Base-by-base conservation (phyloP, 1,284 basidiomycete genomes). In the Sporisorium reilianum region DNA sequence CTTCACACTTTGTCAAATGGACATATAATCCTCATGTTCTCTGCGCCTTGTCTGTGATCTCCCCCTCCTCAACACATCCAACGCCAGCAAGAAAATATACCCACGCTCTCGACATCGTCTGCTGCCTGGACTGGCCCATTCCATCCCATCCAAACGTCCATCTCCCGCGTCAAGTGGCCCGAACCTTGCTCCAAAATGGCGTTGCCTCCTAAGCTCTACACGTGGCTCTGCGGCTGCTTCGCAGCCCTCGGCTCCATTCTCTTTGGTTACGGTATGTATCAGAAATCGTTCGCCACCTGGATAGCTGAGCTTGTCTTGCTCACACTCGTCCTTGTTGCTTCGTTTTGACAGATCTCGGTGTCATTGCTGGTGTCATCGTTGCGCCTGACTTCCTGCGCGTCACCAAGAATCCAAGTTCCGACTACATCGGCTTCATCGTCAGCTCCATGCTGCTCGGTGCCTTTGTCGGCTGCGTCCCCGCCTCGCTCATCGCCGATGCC, bases 161-260 rank as follows among this genome's bases (percentile, higher is more conserved):
- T 14, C 6, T 14, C 34, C 12, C 14, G 34, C 34, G 7, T 14
- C 12, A 12, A 28, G 6, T 38, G 10, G 22, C 6, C 12, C n/a
- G n/a, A n/a, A n/a, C n/a, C n/a, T 20, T 12, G 16, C 16, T 32
- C 26, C 68, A 60, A 32, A 6, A 85, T 84, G 83, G 61, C 69
- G 14, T 67, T 86, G 41, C 74, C 85, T n/a, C 85, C 86, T 7
- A 85, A 86, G 60, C 58, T 62, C 30, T 68, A 68, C 55, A 68
- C 65, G 30, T 62, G 58, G 65, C 64, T 46, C 14, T 90, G 89
- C 76, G 89, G 89, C 26, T 86, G 89, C 58, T 90, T 90, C 69
- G 89, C 88, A 12, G 86, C 85, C 78, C 83, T 66, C 74, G 82
- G 78, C 16, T 52, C 57, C 30, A 53, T 58, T 32, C 55, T 59